Base-by-base conservation (phyloP, 495 filamentous ascomycete genomes). In the Daldinia loculata region DNA sequence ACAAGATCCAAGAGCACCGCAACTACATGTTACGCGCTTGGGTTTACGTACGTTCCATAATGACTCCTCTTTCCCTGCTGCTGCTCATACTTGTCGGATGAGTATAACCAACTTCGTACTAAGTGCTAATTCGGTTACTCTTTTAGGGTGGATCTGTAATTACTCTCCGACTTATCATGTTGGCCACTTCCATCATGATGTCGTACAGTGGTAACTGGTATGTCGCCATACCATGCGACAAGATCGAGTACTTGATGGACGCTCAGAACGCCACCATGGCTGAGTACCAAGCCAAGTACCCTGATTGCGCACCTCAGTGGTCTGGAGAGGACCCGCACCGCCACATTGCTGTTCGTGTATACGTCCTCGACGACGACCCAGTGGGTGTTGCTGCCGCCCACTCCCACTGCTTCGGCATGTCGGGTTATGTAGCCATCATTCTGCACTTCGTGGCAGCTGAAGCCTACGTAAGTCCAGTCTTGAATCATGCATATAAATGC, bases 1-100 rank as follows among this genome's bases (percentile, higher is more conserved):
- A 85, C 17, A 84, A 86, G 65, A 85, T 89, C 60, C 84, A 87
- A 24, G 79, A 88, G 69, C 87, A 89, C 64, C 78, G 86, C 2
- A 80, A 80, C 9, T 89, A 85, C 85, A 88, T 86, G 85, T 71
- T 88, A 26, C 74, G 87, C 14, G 72, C 83, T 6, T 81, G 81
- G 81, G 76, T 82, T 68, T 85, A 82, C 64, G 75, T 79, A 66
- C 60, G 78, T 67, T 27, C 8, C 52, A 34, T 0, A 45, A 38
- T 26, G 11, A 38, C 34, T 9, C n/a, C 19, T 24, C 4, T 26
- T 32, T 39, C 0, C 45, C 3, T 27, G 17, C 32, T 22, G 30
- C 3, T 27, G 17, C 32, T 22, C 4, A 57, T 38, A 8, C 11
- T 39, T 38, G 5, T 39, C 12, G 19, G 19, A 38, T 57, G 26